Base-by-base conservation (phyloP, 2,329 filamentous ascomycete genomes). In the Tolypocladium sp. region DNA sequence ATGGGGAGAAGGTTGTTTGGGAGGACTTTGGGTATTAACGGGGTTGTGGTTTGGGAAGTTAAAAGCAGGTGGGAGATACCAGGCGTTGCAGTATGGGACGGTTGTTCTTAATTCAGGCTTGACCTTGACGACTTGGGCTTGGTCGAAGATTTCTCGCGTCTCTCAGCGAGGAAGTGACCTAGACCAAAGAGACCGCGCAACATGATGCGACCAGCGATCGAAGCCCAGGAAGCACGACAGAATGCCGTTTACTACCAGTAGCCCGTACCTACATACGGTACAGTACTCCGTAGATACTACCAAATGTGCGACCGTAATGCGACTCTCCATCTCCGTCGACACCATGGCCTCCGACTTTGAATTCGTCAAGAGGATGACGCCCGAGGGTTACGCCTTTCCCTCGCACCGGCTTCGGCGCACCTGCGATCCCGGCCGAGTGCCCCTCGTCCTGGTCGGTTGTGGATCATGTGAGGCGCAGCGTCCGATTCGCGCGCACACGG, bases 21-120 rank as follows among this genome's bases (percentile, higher is more conserved):
- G 85, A 87, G 69, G 83, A 84, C 65, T 88, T 88, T 70, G 76
- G 77, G 40, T 87, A 87, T 66, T 87, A 63, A 74, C 22, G 33
- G 51, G 33, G 15, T 10, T 5, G 46, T 9, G 27, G 46, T 30
- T 2, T 20, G 7, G 46, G 46, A 30, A 13, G 9, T 20, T 9
- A 12, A 51, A 30, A 33, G 46, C 15, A 13, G 15, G 8, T 9
- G 46, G 6, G 27, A 51, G 25, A 33, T 27, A 12, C 13, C 25
- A 10, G 44, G 44, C 10, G 42, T 30, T 41, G 38, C 4, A 4
- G 42, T 27, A 30, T n/a, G 27, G 42, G n/a, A 25, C 10, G 12
- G 41, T 22, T 22, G 27, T 30, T 30, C 27, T 30, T 30, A 30
- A 30, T 30, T 30, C 27, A 30, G 27, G 27, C 27, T n/a, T n/a